Percentiles rank a stretch among this genome's conserved stretches.
phyloP scores from a whole-genome alignment of 2,329 filamentous ascomycete species.

The Torrubiellomyces zombiae region DNA sequence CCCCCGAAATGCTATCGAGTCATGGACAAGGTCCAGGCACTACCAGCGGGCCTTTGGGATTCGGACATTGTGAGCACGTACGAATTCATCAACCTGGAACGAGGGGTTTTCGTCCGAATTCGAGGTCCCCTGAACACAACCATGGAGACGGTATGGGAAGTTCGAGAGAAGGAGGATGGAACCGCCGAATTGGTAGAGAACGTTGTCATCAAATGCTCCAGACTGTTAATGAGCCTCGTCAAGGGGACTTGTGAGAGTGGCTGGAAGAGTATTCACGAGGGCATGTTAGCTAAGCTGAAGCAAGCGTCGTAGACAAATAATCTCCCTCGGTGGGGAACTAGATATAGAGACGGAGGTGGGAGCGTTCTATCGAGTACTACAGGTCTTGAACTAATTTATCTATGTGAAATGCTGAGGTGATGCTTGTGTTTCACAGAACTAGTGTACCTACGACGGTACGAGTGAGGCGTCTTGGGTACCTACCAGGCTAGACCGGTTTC shows the following conservation, averaged over 20 bases:
- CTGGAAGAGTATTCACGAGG: constrained; percentile 33
- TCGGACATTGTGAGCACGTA: constrained; percentile 35
- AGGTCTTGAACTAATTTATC: no score
- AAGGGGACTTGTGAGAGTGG: constrained; percentile 33
- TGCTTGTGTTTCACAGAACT: no score
- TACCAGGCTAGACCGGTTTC: no score
- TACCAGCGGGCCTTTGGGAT: constrained; percentile 39
- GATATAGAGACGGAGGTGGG: no score
- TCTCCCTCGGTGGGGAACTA: no score
- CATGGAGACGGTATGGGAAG: constrained; percentile 37
- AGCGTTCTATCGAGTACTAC: no score
- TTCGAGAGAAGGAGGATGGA: constrained; percentile 14
- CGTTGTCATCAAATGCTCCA: constrained; percentile 31
- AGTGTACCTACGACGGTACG: no score
- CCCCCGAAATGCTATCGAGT: constrained; percentile 27
- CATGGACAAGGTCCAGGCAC: constrained; percentile 30
- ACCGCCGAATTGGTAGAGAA: constrained; percentile 30
- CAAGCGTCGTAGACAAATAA: constrained; percentile 1
- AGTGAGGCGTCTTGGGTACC: no score
- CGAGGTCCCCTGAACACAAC: constrained; percentile 31
- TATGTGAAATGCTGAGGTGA: no score
- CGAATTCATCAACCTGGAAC: constrained; percentile 33
- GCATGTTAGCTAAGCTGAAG: constrained; percentile 22
- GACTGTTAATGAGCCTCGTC: constrained; percentile 29
- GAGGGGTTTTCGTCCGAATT: constrained; percentile 34